Percentiles rank a stretch among this genome's conserved stretches.
Evolutionary conservation across 2,329 filamentous ascomycete species (phyloP).

Genomic region (Aspergillus texensis): DNA sequence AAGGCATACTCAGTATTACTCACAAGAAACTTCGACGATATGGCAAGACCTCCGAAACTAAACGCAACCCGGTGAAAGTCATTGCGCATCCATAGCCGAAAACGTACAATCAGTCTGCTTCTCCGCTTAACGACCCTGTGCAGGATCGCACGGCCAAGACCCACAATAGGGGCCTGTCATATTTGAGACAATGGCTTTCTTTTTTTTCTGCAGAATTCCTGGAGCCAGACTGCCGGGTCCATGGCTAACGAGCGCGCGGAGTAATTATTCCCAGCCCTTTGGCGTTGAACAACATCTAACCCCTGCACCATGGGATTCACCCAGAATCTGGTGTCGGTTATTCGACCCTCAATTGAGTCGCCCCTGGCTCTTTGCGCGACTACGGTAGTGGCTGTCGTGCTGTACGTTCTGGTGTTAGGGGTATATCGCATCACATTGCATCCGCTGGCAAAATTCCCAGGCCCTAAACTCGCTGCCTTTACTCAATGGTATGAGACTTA

Average conservation of each 20-base stretch:
- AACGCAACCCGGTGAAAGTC: not conserved
- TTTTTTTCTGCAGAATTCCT: slow-evolving; percentile 1
- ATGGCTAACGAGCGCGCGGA: not conserved
- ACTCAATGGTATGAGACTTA: slow-evolving; percentile 21
- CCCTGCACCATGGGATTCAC: slow-evolving; percentile 9
- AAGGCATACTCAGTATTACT: not conserved
- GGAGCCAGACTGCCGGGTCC: slow-evolving; percentile 1
- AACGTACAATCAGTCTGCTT: not conserved
- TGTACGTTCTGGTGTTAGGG: not conserved
- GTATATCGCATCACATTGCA: slow-evolving; percentile 18
- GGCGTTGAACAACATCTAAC: slow-evolving; percentile 2
- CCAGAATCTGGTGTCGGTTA: slow-evolving; percentile 1
- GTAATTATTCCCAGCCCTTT: not conserved
- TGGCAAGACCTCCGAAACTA: slow-evolving; percentile 1
- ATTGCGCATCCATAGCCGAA: not conserved
- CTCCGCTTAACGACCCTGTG: not conserved
- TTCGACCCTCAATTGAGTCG: not conserved
- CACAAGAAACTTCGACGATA: slow-evolving; percentile 1
- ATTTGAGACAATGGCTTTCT: slow-evolving; percentile 5
- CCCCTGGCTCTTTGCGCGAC: not conserved
- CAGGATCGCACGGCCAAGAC: not conserved
- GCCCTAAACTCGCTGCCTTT: slow-evolving; percentile 17
- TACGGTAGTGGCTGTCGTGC: not conserved
- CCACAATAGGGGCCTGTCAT: slow-evolving; percentile 7
- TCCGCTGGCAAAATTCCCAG: slow-evolving; percentile 17